A percentile compares a stretch with the other conserved stretches of the same genome.
phyloP scores from a whole-genome alignment of 345 rosid species.

The Triadica sebifera region DNA sequence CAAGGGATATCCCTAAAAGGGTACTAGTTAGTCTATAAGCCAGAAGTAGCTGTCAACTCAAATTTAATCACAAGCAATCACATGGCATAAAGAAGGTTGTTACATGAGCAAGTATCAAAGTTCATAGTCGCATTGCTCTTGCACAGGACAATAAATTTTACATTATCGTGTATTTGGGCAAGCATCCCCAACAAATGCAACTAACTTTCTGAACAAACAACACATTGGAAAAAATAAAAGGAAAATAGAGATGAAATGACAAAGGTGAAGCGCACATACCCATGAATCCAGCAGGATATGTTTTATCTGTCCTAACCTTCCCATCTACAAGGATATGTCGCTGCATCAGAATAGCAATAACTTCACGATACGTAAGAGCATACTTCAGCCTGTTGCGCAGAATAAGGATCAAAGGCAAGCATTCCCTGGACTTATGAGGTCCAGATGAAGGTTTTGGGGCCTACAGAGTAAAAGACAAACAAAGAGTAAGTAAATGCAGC shows the following conservation, averaged over 20 bases:
- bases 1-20: no score
- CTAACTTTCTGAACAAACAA: no score
- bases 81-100: no score
- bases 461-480: background rate
- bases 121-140: no score
- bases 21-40: no score
- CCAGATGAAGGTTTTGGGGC: constrained; percentile 5
- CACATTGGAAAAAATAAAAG: no score
- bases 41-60: no score
- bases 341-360: constrained; percentile 1
- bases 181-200: no score
- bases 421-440: constrained; percentile 2
- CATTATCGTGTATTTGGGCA: no score
- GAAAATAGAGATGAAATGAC: background rate
- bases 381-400: constrained; percentile 1
- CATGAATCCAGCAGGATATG: constrained; percentile 12
- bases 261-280: background rate
- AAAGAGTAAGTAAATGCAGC: background rate
- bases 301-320: constrained; percentile 6
- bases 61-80: no score
- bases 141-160: no score
- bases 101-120: no score
- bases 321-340: constrained; percentile 7
- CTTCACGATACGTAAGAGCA: constrained; percentile 7
- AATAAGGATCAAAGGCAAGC: constrained; percentile 11